Evolutionary conservation across 805 yeast species (phyloP).

Genomic region (Maudiozyma turicensis): DNA sequence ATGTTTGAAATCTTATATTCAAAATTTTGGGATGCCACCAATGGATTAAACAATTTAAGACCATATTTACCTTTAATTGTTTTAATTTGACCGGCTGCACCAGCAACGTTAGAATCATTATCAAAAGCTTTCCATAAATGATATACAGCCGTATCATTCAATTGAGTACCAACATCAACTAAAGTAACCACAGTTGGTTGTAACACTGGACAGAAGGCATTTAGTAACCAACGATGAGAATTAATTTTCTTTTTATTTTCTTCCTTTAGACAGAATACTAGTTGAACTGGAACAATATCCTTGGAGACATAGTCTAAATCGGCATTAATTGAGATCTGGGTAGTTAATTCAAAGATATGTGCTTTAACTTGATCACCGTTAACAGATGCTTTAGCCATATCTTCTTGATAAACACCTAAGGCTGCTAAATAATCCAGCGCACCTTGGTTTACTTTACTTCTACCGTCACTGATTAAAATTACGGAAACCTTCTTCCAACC

Average conservation of each 20-base stretch:
- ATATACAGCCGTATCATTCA: constrained; percentile 80
- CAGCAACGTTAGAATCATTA: constrained; percentile 92
- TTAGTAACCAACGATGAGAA: constrained; percentile 96
- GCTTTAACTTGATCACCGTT: constrained; percentile 88
- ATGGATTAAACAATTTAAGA: constrained; percentile 70
- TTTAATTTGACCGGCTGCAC: constrained; percentile 96
- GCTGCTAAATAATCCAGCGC: constrained; percentile 85
- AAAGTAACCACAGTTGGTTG: constrained; percentile 86
- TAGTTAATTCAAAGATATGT: constrained; percentile 90
- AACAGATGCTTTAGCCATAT: constrained; percentile 89
- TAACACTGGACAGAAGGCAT: constrained; percentile 84
- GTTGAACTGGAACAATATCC: constrained; percentile 89
- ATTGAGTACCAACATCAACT: constrained; percentile 95
- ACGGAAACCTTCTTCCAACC: constrained; percentile 97
- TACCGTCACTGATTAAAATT: constrained; percentile 85
- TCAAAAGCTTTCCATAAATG: constrained; percentile 98
- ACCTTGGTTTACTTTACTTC: constrained; percentile 77
- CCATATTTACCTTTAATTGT: constrained; percentile 92
- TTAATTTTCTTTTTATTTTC: constrained; percentile 87
- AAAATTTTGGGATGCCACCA: constrained; percentile 93
- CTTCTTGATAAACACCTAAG: constrained; percentile 94
- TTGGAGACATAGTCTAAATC: constrained; percentile 84
- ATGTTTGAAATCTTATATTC: constrained; percentile 97
- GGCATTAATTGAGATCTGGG: constrained; percentile 87
- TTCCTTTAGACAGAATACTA: constrained; percentile 86